Base-by-base conservation (phyloP, 2,329 filamentous ascomycete genomes). In the Phialophora tarda region DNA sequence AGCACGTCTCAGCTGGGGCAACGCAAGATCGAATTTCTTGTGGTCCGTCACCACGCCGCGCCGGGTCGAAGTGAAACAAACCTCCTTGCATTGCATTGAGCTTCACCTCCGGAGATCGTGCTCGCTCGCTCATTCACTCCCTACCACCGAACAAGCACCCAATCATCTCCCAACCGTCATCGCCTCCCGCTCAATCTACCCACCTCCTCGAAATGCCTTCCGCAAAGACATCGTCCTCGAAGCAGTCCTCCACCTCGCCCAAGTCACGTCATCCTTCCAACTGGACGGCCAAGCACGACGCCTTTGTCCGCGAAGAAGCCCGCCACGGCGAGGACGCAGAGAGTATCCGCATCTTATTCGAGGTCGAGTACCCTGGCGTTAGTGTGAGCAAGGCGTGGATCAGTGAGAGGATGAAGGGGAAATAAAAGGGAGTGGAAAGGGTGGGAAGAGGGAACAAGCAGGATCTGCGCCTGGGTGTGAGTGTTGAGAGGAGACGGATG, bases 331-430 rank as follows among this genome's bases (percentile, higher is more conserved):
- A 75, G 64, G 71, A 73, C 12, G 59, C 58, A 1, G 65, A 59
- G 24, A 69, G 63, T 14, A 70, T 69, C 11, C 24, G 66, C 21
- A 71, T 75, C n/a, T 64, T 75, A 30, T 68, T 75, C n/a, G 73
- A 75, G 63, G 72, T 72, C 12, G 73, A 74, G 59, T 74, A 64
- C 34, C 72, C 73, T 14, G 58, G 48, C 21, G 50, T 72, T 30
- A 58, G 12, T 30, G 67, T 48, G 38, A 65, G n/a, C 12, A 60
- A 65, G 30, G 62, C 54, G 1, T 70, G 69, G 69, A 62, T 70
- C 38, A 17, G n/a, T 24, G 56, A 47, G 65, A 61, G 68, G 48
- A 68, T 67, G 53, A 60, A 57, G 56, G 54, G 6, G 24, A 50
- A 23, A 28, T 59, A 32, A 17, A 44, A n/a, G 12, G 10, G 59